A percentile compares a stretch with the other conserved stretches of the same genome.
phyloP scores from a whole-genome alignment of 768 basidiomycete species.

The Cyclocybe aegerita region DNA sequence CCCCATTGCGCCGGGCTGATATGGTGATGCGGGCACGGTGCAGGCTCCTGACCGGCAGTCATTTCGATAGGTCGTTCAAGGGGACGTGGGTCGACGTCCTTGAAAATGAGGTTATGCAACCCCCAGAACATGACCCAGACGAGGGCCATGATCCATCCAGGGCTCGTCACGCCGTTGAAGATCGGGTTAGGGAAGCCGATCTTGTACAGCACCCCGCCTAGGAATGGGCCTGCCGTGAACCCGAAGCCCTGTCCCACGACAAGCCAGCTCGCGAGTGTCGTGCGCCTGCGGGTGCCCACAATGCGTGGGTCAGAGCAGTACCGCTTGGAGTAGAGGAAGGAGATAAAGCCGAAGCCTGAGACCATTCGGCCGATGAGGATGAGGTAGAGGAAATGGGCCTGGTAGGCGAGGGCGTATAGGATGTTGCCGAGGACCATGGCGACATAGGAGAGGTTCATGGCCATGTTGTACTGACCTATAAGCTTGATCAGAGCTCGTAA shows the following conservation, averaged over 20 bases:
- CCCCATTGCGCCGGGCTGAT: conserved; percentile 37
- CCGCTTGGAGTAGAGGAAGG: conserved; percentile 68
- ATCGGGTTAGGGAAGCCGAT: conserved; percentile 54
- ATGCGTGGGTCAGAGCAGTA: conserved; percentile 69
- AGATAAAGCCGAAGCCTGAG: conserved; percentile 56
- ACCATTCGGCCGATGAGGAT: conserved; percentile 73
- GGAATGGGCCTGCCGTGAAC: conserved; percentile 62
- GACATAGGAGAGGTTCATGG: conserved; percentile 55
- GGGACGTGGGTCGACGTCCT: conserved; percentile 33
- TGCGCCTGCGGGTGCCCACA: conserved; percentile 61
- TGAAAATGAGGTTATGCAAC: conserved; percentile 29
- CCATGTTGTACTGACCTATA: conserved; percentile 53
- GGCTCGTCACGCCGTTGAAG: conserved; percentile 70
- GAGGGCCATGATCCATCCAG: conserved; percentile 62
- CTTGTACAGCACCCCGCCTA: conserved; percentile 62
- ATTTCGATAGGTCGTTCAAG: conserved; percentile 32
- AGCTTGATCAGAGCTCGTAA: neutral
- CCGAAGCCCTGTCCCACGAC: conserved; percentile 65
- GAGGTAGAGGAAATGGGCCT: conserved; percentile 58
- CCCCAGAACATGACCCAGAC: conserved; percentile 55
- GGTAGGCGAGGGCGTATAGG: conserved; percentile 62
- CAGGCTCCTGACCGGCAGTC: conserved; percentile 28
- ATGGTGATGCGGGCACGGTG: neutral
- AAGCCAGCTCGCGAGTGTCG: conserved; percentile 60
- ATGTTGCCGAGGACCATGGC: conserved; percentile 55